Conservation (phyloP, 257 asterid genomes). For the Scutellaria baicalensis region DNA sequence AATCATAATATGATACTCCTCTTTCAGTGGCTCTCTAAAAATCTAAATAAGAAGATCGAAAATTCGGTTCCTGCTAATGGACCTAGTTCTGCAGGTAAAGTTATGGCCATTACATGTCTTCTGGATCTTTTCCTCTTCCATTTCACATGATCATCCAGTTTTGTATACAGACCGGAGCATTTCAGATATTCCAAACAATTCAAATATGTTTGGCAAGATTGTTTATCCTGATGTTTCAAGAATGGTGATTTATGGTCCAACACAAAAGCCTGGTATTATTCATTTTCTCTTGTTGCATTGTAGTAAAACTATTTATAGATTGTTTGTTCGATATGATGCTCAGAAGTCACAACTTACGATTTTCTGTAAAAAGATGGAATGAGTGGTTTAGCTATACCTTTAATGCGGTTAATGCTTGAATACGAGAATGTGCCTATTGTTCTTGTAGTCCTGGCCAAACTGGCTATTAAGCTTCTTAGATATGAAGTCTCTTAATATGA, state of each 20-base stretch:
- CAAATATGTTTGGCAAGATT: conserved; percentile 52
- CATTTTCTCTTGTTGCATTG: background rate
- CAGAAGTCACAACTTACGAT: background rate
- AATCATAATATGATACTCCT: background rate
- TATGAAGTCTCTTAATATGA: background rate
- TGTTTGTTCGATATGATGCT: background rate
- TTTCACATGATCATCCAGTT: conserved; percentile 2
- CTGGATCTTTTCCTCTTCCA: background rate
- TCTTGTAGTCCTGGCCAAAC: background rate
- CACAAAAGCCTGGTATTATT: conserved; percentile 58
- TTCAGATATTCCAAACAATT: conserved; percentile 34
- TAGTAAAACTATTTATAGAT: conserved; percentile 1
- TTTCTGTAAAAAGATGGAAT: background rate
- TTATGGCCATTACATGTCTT: background rate
- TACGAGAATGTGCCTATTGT: background rate
- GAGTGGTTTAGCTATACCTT: background rate
- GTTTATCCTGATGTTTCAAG: conserved; percentile 77
- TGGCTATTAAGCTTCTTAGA: background rate
- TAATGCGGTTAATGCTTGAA: background rate
- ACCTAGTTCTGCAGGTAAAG: conserved; percentile 47
- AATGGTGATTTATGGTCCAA: conserved; percentile 60
- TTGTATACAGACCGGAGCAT: conserved; percentile 43
- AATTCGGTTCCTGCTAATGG: conserved; percentile 47
- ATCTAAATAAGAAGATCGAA: conserved; percentile 63
- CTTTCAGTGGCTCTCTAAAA: conserved; percentile 68